Percentiles rank a stretch among this genome's conserved stretches.
Evolutionary conservation across 345 rosid species (phyloP).

Genomic region (Citrus hindsii): DNA sequence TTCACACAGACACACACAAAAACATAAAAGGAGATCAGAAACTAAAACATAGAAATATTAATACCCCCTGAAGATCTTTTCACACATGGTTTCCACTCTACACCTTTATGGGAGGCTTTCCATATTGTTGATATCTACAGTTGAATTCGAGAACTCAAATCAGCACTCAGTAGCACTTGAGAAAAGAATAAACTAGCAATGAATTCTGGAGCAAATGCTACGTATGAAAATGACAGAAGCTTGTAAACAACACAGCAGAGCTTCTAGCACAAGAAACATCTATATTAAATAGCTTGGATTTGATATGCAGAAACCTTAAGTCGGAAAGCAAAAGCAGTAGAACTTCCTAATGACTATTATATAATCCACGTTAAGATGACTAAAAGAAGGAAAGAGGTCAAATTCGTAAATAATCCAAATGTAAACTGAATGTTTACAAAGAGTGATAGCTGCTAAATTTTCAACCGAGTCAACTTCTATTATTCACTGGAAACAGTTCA

Average conservation of each 20-base stretch:
- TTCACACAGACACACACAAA: neutral
- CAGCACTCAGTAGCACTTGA: neutral
- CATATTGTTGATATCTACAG: conserved; percentile 79
- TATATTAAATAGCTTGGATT: neutral
- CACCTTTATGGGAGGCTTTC: conserved; percentile 78
- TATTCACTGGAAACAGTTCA: neutral
- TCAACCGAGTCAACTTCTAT: neutral
- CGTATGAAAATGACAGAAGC: neutral
- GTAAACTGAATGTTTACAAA: neutral
- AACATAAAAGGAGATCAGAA: neutral
- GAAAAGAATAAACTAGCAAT: neutral
- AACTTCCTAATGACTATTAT: neutral
- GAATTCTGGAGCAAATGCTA: neutral
- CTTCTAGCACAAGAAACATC: neutral
- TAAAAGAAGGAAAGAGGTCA: neutral
- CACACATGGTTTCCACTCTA: conserved; percentile 78
- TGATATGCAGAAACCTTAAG: neutral
- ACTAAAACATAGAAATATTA: neutral
- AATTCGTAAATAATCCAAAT: neutral
- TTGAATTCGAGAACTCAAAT: conserved; percentile 10
- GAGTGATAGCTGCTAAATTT: neutral
- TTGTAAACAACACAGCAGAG: neutral
- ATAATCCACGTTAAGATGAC: neutral
- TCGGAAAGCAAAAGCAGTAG: neutral
- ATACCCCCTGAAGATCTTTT: conserved; percentile 74